Evolutionary conservation across 805 yeast genomes (phyloP).

Genomic region (Ascoidea tarda): DNA sequence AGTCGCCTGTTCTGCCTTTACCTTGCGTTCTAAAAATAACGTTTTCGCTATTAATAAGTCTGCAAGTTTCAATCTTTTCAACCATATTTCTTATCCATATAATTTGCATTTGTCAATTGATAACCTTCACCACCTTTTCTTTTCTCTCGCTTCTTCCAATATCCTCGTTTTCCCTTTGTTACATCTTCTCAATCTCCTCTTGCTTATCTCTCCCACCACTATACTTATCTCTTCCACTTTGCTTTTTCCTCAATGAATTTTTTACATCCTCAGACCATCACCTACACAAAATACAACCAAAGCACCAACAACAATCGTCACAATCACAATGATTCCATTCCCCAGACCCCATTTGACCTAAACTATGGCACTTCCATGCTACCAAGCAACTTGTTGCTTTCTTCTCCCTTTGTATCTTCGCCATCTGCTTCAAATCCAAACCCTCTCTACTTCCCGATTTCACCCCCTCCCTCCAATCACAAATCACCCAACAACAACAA

Average conservation of each 20-base stretch:
- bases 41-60: background rate
- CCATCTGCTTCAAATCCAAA: background rate
- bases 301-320: constrained; percentile 1
- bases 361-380: constrained; percentile 46
- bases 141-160: background rate
- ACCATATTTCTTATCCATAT: background rate
- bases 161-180: background rate
- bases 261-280: constrained; percentile 3
- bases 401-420: constrained; percentile 34
- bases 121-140: too few relatives aligned
- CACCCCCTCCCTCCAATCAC: constrained; percentile 9
- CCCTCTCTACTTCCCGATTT: background rate
- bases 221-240: background rate
- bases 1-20: background rate
- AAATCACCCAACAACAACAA: constrained; percentile 8
- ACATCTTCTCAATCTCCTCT: background rate
- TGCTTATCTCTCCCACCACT: too few relatives aligned
- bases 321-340: constrained; percentile 10
- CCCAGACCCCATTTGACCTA: constrained; percentile 44
- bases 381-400: constrained; percentile 45
- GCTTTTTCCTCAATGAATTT: background rate
- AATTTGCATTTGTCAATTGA: background rate
- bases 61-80: background rate
- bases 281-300: constrained; percentile 3
- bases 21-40: background rate